These are phyloP conservation scores for Musa schizocarpa DNA, from an alignment of 176 grass and related monocot genomes.

Conservation along the genomic window DNA sequence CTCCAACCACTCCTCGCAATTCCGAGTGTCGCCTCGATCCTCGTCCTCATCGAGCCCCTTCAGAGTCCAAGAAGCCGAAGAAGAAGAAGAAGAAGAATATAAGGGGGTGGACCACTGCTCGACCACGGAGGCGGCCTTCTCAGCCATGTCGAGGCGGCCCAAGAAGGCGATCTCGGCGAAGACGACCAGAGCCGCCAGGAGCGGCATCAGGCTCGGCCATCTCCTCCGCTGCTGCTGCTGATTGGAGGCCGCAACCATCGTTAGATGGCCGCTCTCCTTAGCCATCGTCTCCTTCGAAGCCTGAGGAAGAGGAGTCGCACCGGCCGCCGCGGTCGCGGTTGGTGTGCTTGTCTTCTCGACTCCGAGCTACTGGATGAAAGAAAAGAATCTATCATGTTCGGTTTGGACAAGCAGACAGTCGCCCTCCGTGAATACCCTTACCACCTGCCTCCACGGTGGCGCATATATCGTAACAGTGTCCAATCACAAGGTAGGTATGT, in stretches of 20 bases:
- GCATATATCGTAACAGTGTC: too few relatives aligned
- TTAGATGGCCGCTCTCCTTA: background rate
- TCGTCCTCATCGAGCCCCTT: background rate
- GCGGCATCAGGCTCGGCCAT: constrained; percentile 47
- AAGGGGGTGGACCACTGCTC: constrained; percentile 83
- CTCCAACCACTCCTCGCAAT: constrained; percentile 62
- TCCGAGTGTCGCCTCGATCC: background rate
- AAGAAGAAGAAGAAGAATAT: constrained; percentile 24
- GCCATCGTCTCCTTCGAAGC: background rate
- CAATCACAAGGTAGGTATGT: too few relatives aligned
- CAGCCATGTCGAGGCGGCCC: constrained; percentile 67
- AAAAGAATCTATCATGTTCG: too few relatives aligned
- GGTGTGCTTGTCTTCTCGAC: too few relatives aligned
- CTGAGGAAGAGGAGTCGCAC: too few relatives aligned
- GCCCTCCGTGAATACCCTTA: too few relatives aligned
- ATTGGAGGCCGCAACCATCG: background rate
- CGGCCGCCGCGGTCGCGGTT: too few relatives aligned
- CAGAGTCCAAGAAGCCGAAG: background rate
- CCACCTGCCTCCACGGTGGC: too few relatives aligned
- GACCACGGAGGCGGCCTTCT: constrained; percentile 55
- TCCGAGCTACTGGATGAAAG: too few relatives aligned
- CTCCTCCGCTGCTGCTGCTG: constrained; percentile 14
- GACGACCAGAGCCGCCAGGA: constrained; percentile 57
- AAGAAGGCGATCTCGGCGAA: constrained; percentile 77
- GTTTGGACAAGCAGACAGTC: too few relatives aligned